Base-by-base conservation (phyloP, 768 basidiomycete species). In the Sporobolomyces phaffii region DNA sequence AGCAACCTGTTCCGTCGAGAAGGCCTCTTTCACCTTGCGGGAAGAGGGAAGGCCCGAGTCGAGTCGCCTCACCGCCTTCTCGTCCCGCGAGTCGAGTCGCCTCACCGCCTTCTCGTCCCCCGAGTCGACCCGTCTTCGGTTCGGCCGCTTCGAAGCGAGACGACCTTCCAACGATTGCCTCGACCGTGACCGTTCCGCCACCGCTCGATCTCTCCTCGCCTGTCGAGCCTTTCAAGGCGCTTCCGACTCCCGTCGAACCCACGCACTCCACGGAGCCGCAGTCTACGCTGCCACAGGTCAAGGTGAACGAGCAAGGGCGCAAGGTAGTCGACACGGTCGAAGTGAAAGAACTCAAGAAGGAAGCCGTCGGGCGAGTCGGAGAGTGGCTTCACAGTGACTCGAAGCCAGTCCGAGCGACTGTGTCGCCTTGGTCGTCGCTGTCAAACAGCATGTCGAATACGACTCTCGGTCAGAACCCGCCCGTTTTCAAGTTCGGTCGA, bases 271-370 rank as follows among this genome's bases (percentile, higher is more conserved):
- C n/a, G n/a, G n/a, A n/a, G n/a, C n/a, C n/a, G n/a, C n/a, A n/a
- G n/a, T n/a, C n/a, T n/a, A n/a, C n/a, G n/a, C n/a, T n/a, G n/a
- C n/a, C n/a, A n/a, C 10, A 38, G 38, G 38, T 38, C 38, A 29
- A 38, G 3, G 24, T 51, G 29, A 38, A 47, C 59, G 22, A 34
- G 54, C 52, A 38, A 62, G 70, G 66, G 0, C 59, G 70, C n/a
- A 72, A 72, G 31, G 60, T 72, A 33, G 56, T 72, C 63, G 47
- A 68, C 11, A 31, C 34, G 1, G 33, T 2, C 20, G 70, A 72
- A 50, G 31, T 60, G 28, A 59, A 59, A 28, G 60, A 43, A 1
- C 56, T 72, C 22, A 68, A 60, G 60, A 51, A 64, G 17, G 63
- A 62, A 0, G 70, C 70, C 2, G 57, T 54, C 44, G 54, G 9